Evolutionary conservation across 345 rosid species (phyloP).

Genomic region (Erysimum cheiranthoides): DNA sequence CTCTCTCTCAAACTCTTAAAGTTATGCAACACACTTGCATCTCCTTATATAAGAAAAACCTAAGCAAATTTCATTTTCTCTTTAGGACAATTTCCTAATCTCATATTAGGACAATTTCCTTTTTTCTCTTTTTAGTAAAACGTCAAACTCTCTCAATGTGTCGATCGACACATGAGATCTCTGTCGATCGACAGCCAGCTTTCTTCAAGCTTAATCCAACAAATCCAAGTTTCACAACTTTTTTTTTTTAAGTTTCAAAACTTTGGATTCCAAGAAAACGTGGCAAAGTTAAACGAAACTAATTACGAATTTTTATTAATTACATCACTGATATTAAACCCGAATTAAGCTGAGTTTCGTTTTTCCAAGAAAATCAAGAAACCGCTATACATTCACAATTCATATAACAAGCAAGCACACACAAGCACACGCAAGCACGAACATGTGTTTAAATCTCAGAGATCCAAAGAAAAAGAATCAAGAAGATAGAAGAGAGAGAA

Average conservation of each 20-base stretch:
- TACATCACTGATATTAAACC: conserved; percentile 1
- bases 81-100: too few species aligned
- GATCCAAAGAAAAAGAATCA: conserved; percentile 15
- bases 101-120: too few species aligned
- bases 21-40: too few species aligned
- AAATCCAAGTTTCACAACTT: too few species aligned
- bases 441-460: conserved; percentile 23
- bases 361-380: conserved; percentile 8
- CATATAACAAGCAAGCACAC: conserved; percentile 12
- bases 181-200: too few species aligned
- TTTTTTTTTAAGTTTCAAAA: not conserved
- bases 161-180: too few species aligned
- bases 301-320: not conserved
- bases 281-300: not conserved
- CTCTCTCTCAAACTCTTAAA: too few species aligned
- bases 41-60: too few species aligned
- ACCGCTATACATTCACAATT: not conserved
- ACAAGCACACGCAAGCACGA: not conserved
- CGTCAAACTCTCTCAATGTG: too few species aligned
- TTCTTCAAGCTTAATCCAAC: too few species aligned
- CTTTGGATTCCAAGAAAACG: conserved; percentile 13
- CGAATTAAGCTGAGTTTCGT: not conserved
- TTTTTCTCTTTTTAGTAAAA: too few species aligned
- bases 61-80: too few species aligned
- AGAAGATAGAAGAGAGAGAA: conserved; percentile 22